A percentile compares a stretch with the other conserved stretches of the same genome.
These are phyloP conservation scores for Brettanomyces sp. DNA, from an alignment of 805 yeast species.

Conservation along the genomic window DNA sequence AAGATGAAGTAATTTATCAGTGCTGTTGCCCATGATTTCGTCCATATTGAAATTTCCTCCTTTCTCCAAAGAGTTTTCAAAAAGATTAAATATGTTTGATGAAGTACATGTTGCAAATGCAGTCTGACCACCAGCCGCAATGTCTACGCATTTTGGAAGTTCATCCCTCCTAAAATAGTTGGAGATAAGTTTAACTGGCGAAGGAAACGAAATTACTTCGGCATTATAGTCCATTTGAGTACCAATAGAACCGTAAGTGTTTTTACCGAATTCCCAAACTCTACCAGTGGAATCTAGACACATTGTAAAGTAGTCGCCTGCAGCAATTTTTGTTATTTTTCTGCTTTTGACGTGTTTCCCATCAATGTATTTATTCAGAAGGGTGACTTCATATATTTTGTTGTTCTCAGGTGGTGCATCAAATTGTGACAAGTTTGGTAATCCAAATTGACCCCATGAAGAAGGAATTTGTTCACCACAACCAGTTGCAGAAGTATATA, in stretches of 20 bases:
- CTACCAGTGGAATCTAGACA: conserved; percentile 59
- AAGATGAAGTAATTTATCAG: conserved; percentile 30
- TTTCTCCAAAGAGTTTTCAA: conserved; percentile 21
- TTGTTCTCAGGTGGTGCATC: conserved; percentile 42
- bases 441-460: conserved; percentile 73
- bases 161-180: conserved; percentile 30
- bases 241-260: conserved; percentile 79
- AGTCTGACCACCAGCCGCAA: conserved; percentile 67
- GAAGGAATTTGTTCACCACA: conserved; percentile 28
- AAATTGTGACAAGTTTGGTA: conserved; percentile 64
- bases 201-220: conserved; percentile 66
- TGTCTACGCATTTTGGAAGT: conserved; percentile 38
- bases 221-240: conserved; percentile 54
- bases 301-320: conserved; percentile 67
- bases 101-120: conserved; percentile 39
- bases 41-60: conserved; percentile 6
- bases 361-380: conserved; percentile 40
- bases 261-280: conserved; percentile 82
- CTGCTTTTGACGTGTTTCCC: conserved; percentile 27
- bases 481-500: conserved; percentile 58
- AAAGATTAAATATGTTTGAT: conserved; percentile 26
- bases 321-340: conserved; percentile 48
- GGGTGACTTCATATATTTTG: conserved; percentile 42
- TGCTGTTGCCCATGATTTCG: conserved; percentile 14
- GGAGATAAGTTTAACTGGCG: conserved; percentile 31